phyloP scores from a whole-genome alignment of 495 filamentous ascomycete genomes.

The Penicillium diatomitis region DNA sequence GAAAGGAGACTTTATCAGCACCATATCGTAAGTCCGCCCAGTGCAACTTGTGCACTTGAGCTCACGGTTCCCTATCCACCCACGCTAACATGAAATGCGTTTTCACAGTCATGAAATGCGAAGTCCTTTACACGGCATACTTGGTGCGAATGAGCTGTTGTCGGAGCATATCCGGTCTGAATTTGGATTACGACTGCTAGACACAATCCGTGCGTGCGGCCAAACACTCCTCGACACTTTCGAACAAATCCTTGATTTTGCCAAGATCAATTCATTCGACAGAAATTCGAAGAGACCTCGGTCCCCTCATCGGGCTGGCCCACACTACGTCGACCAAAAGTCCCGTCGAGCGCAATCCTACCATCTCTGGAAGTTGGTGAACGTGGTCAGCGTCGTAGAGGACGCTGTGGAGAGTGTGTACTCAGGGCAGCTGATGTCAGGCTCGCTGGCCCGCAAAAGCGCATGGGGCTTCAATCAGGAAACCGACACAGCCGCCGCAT shows the following conservation, averaged over 20 bases:
- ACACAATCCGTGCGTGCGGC: conserved; percentile 49
- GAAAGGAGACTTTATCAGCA: conserved; percentile 58
- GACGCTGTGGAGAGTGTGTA: conserved; percentile 5
- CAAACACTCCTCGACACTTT: conserved; percentile 57
- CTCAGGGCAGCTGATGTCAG: neutral
- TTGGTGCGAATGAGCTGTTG: conserved; percentile 52
- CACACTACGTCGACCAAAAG: neutral
- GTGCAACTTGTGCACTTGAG: too few species aligned
- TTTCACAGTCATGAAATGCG: conserved; percentile 49
- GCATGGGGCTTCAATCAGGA: neutral
- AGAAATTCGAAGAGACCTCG: neutral
- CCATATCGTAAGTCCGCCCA: conserved; percentile 34
- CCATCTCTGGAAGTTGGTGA: neutral
- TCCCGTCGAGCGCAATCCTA: neutral
- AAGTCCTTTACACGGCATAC: conserved; percentile 53
- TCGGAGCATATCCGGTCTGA: conserved; percentile 39
- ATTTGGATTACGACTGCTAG: conserved; percentile 40
- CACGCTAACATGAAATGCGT: conserved; percentile 18
- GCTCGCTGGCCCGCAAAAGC: neutral
- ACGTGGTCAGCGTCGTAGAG: conserved; percentile 2
- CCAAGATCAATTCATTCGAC: conserved; percentile 42
- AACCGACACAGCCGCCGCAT: too few species aligned
- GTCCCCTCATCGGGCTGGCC: too few species aligned
- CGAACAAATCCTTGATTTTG: conserved; percentile 53
- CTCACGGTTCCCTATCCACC: too few species aligned